phyloP scores from a whole-genome alignment of 345 rosid species.

The Populus nigra region DNA sequence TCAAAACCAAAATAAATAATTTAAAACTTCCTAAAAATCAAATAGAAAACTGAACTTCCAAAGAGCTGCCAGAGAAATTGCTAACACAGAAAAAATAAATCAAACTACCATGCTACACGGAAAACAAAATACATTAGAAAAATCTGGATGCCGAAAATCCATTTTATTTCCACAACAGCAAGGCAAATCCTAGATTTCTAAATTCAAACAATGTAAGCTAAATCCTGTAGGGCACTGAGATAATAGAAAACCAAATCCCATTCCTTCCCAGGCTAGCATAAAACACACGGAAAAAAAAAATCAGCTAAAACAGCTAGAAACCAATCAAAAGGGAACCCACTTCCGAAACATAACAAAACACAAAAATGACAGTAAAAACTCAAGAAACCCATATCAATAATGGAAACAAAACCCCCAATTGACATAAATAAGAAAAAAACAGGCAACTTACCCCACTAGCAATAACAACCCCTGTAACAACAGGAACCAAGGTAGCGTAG shows the following conservation, averaged over 20 bases:
- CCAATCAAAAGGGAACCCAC: not conserved
- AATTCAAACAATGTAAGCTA: too few species aligned
- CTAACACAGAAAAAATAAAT: not conserved
- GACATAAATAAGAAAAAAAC: not conserved
- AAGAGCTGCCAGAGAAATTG: not conserved
- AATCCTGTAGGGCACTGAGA: not conserved
- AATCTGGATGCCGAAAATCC: not conserved
- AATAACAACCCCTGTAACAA: conserved; percentile 89
- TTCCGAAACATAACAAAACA: not conserved
- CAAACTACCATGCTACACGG: not conserved
- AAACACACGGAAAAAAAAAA: not conserved
- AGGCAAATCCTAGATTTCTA: not conserved
- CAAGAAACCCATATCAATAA: not conserved
- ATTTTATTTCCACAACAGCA: not conserved
- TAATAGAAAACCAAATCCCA: not conserved
- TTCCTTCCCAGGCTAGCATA: not conserved
- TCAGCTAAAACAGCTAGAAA: not conserved
- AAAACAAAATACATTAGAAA: not conserved
- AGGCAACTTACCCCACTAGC: conserved; percentile 83
- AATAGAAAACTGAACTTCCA: not conserved
- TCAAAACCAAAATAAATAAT: not conserved
- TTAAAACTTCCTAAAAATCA: not conserved
- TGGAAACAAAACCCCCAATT: not conserved
- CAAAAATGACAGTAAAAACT: not conserved
- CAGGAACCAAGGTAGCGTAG: conserved; percentile 81